Evolutionary conservation across 441 rosid genomes (phyloP), one percentile per base, ranked within the genome.

Genomic region (Erodium trifolium): DNA sequence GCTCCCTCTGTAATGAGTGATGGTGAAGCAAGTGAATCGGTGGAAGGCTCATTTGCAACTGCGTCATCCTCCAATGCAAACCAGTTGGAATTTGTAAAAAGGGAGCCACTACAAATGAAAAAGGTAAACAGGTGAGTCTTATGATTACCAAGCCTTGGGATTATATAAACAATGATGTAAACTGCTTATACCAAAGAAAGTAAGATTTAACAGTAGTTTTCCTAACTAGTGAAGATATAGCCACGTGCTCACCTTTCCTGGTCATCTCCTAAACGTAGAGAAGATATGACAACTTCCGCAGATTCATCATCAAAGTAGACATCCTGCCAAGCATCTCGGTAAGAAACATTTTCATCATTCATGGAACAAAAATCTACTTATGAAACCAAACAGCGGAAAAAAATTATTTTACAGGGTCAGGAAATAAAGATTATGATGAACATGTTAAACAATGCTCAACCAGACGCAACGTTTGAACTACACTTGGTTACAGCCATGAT

Each of bases 251-350:
- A 91, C 98, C 98, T 89, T 78, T 87, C 98, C 78, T 88, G 87
- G 77, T 89, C 97, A 73, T 89, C 95, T 75, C 97, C 98, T 66
- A 93, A 83, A 55, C 96, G 94, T 78, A 93, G 82, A 68, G 98
- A 91, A 73, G 98, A 93, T 80, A 93, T 89, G 69, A 93, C 96
- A n/a, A 93, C 96, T 79, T 93, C 98, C 60, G 97, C 98, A 78
- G 97, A 93, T 81, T 91, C 95, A 79, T 93, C 97, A 82, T 93
- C 98, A 76, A 93, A 93, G 88, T 93, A 93, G 71, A 93, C 96
- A 82, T 93, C 98, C 98, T 93, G 92, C 65, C 79, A 69, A 51
- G 16, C n/a, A 43, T 63, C 14, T 41, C n/a, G 19, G 18, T 80
- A 51, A 72, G 77, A 77, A 67, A 57, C 68, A 14, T 69, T 71